phyloP scores from a whole-genome alignment of 2,329 filamentous ascomycete genomes.

The Dactylella cylindrospora region DNA sequence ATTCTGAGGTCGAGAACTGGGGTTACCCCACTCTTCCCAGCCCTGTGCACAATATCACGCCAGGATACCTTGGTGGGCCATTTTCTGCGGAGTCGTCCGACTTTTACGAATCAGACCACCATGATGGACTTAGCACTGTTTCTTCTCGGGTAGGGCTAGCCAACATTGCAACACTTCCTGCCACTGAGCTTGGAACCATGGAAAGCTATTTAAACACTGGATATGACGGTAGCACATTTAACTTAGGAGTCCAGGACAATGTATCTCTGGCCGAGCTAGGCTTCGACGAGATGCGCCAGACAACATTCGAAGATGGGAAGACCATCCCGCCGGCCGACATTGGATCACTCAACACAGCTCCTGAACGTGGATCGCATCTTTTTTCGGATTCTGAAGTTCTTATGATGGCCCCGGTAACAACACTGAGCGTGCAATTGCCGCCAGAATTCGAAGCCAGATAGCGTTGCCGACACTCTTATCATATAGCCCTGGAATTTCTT shows the following conservation, averaged over 20 bases:
- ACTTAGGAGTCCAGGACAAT: constrained; percentile 36
- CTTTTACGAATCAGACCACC: constrained; percentile 53
- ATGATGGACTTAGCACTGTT: constrained; percentile 52
- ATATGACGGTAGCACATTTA: constrained; percentile 38
- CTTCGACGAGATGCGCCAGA: constrained; percentile 30
- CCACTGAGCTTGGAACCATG: constrained; percentile 38
- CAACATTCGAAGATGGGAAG: constrained; percentile 37
- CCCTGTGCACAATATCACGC: constrained; percentile 53
- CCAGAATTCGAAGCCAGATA: constrained; percentile 40
- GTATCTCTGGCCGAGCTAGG: constrained; percentile 31
- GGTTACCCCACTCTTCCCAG: constrained; percentile 52
- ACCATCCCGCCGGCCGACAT: constrained; percentile 33
- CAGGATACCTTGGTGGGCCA: constrained; percentile 48
- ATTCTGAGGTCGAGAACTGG: constrained; percentile 67
- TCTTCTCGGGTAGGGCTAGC: constrained; percentile 58
- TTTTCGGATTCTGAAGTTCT: constrained; percentile 42
- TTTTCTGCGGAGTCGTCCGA: constrained; percentile 53
- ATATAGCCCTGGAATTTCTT: constrained; percentile 21
- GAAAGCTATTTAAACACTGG: constrained; percentile 41
- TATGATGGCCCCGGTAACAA: constrained; percentile 44
- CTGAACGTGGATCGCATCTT: constrained; percentile 36
- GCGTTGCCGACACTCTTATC: constrained; percentile 19
- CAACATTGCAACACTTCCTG: constrained; percentile 49
- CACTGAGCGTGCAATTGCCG: constrained; percentile 31
- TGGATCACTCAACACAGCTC: constrained; percentile 15